Percentiles rank a stretch among this genome's conserved stretches.
Conservation (phyloP, 192 early-diverging fungal species). For the Allomyces macrogynus region DNA sequence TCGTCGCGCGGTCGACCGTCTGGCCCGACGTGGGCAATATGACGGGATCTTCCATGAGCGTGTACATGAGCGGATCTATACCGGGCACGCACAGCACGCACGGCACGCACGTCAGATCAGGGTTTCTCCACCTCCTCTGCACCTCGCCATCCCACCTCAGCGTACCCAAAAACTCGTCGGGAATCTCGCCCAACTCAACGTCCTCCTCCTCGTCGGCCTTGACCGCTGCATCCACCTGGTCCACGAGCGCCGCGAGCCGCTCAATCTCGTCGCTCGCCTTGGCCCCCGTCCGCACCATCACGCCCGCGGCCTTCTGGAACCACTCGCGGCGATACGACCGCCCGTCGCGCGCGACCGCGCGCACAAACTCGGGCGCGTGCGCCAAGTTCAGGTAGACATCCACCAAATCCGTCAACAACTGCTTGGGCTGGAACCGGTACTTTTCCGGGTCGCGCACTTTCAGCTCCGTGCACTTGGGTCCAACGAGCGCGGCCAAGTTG, state of each 20-base stretch:
- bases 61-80: constrained; percentile 55
- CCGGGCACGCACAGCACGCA: too few relatives aligned
- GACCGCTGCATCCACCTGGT: constrained; percentile 47
- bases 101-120: constrained; percentile 3
- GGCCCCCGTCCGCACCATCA: constrained; percentile 40
- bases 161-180: constrained; percentile 73
- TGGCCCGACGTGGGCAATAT: constrained; percentile 59
- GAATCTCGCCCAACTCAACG: constrained; percentile 58
- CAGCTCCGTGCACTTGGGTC: constrained; percentile 73
- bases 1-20: constrained; percentile 71
- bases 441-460: constrained; percentile 57
- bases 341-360: constrained; percentile 63
- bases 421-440: constrained; percentile 73
- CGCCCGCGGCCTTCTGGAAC: constrained; percentile 52
- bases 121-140: not conserved
- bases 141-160: not conserved
- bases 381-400: constrained; percentile 66
- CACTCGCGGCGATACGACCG: constrained; percentile 59
- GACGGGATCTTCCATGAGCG: constrained; percentile 86
- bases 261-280: constrained; percentile 43
- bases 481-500: constrained; percentile 72
- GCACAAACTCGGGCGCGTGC: constrained; percentile 36
- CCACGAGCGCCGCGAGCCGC: constrained; percentile 42
- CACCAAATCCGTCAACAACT: constrained; percentile 59
- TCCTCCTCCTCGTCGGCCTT: constrained; percentile 41